These are phyloP conservation scores for Trapa bicornis DNA, from an alignment of 345 rosid genomes.

Conservation along the genomic window DNA sequence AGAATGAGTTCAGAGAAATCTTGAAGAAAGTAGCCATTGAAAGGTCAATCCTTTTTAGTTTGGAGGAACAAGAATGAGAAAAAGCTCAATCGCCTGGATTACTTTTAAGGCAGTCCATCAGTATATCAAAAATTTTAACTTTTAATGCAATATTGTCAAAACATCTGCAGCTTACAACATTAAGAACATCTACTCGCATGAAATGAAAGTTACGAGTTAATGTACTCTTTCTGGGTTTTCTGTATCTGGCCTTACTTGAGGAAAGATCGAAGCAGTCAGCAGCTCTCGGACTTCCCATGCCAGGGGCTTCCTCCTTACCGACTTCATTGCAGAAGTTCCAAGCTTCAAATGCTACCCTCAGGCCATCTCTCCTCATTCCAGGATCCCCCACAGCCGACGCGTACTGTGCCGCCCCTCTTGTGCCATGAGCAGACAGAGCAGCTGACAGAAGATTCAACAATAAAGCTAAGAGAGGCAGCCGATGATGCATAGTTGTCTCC, in stretches of 20 bases:
- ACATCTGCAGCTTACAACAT: too few species aligned
- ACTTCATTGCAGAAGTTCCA: conserved; percentile 97
- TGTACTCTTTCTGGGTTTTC: conserved; percentile 9
- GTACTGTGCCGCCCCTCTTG: conserved; percentile 5
- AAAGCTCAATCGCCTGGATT: too few species aligned
- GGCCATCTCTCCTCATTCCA: conserved; percentile 66
- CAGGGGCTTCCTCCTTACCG: conserved; percentile 47
- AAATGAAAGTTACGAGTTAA: background rate
- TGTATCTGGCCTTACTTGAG: conserved; percentile 16
- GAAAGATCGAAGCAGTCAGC: conserved; percentile 65
- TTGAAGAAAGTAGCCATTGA: background rate
- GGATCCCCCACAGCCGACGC: conserved; percentile 76
- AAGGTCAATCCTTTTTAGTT: background rate
- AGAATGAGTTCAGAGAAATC: background rate
- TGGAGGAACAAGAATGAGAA: too few species aligned
- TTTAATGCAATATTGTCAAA: too few species aligned
- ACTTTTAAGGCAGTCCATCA: too few species aligned
- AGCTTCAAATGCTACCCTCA: conserved; percentile 75
- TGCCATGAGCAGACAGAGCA: conserved; percentile 3
- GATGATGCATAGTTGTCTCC: conserved; percentile 2
- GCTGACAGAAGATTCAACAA: background rate
- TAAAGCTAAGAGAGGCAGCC: conserved; percentile 5
- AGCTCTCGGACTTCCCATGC: conserved; percentile 77
- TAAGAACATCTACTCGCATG: too few species aligned
- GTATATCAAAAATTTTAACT: too few species aligned